Evolutionary conservation across 2,329 filamentous ascomycete genomes (phyloP).

Genomic region (Aspergillus alliaceus): DNA sequence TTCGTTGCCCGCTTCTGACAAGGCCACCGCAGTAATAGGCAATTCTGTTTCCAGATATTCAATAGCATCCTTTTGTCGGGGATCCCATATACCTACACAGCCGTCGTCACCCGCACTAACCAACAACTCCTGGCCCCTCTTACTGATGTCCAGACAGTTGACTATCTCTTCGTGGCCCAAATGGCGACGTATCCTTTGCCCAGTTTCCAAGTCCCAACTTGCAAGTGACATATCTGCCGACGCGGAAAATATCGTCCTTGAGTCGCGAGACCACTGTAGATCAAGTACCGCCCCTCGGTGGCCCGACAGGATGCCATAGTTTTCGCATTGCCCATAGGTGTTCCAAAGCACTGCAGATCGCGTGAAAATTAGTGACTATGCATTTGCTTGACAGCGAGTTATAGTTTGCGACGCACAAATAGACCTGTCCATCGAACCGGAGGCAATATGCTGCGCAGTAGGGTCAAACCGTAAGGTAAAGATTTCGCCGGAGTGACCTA

Average conservation of each 20-base stretch:
- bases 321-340: constrained; percentile 88
- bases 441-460: constrained; percentile 84
- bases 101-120: constrained; percentile 93
- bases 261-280: constrained; percentile 95
- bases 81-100: constrained; percentile 93
- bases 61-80: constrained; percentile 80
- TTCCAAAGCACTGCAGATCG: constrained; percentile 76
- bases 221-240: constrained; percentile 92
- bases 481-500: constrained; percentile 73
- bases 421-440: constrained; percentile 89
- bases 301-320: constrained; percentile 84
- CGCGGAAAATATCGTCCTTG: constrained; percentile 83
- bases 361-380: background rate
- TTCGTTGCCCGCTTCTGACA: constrained; percentile 94
- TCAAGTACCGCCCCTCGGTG: constrained; percentile 91
- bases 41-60: constrained; percentile 90
- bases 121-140: constrained; percentile 84
- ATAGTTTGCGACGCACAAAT: constrained; percentile 62
- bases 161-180: constrained; percentile 94
- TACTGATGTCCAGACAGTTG: constrained; percentile 85
- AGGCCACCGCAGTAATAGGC: constrained; percentile 83
- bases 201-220: constrained; percentile 92
- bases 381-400: background rate
- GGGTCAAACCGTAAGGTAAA: constrained; percentile 90
- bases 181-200: constrained; percentile 87